phyloP scores from a whole-genome alignment of 129 eudicot species.

The Helichrysum umbraculigerum region DNA sequence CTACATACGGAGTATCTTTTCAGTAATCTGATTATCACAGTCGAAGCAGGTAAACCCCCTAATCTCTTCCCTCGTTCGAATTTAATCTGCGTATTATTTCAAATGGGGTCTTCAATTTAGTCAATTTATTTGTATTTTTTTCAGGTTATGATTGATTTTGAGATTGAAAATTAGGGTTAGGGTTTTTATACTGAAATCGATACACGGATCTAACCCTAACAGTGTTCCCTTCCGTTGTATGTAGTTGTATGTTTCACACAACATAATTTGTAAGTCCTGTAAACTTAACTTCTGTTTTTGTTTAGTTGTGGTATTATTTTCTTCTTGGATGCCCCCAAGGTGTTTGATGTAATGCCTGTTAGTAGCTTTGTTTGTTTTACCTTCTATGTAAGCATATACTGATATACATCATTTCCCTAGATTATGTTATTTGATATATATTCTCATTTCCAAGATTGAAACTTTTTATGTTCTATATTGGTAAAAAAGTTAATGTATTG shows the following conservation, averaged over 20 bases:
- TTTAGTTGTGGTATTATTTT: neutral
- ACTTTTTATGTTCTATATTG: neutral
- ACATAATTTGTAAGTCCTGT: neutral
- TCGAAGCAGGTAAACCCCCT: constrained; percentile 27
- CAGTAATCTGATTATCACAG: neutral
- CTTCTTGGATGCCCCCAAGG: constrained; percentile 15
- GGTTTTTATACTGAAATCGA: constrained; percentile 5
- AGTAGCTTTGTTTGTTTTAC: neutral
- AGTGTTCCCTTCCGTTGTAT: neutral
- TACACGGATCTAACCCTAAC: neutral
- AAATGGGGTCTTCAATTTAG: neutral
- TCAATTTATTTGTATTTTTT: neutral
- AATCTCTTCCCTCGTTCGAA: neutral
- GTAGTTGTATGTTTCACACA: neutral
- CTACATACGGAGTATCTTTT: too few relatives aligned
- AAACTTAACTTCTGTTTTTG: neutral
- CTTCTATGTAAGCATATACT: neutral
- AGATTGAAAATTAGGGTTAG: constrained; percentile 29
- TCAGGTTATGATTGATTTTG: constrained; percentile 11
- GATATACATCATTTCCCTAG: neutral
- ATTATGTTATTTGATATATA: neutral
- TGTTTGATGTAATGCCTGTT: constrained; percentile 29
- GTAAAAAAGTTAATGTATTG: neutral
- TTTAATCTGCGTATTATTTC: neutral
- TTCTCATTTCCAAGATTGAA: neutral